phyloP scores from a whole-genome alignment of 768 basidiomycete genomes.

The Boletus bicolor region DNA sequence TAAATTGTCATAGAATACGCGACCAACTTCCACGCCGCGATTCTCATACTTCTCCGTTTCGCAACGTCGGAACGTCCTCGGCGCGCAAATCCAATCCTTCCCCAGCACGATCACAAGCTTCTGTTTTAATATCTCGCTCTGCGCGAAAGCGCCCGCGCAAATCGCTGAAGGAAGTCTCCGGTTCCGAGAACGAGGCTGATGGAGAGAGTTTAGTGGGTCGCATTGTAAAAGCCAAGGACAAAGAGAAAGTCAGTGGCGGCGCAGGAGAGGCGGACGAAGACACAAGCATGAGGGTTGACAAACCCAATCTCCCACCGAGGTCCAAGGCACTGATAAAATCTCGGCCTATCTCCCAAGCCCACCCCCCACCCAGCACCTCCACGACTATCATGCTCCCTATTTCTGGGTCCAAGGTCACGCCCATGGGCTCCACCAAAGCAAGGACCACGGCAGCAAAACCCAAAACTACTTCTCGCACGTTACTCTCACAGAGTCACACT shows the following conservation, averaged over 20 bases:
- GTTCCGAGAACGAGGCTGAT: conserved; percentile 20
- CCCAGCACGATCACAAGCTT: conserved; percentile 22
- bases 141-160: conserved; percentile 26
- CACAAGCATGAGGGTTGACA: conserved; percentile 11
- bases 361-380: conserved; percentile 5
- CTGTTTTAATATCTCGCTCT: conserved; percentile 5
- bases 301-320: conserved; percentile 3
- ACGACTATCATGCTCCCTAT: background rate
- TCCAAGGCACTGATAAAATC: conserved; percentile 15
- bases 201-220: conserved; percentile 6
- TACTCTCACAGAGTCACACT: conserved; percentile 21
- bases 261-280: conserved; percentile 1
- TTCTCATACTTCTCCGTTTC: background rate
- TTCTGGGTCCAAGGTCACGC: background rate
- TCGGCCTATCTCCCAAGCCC: conserved; percentile 10
- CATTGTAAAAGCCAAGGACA: conserved; percentile 6
- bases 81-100: conserved; percentile 24
- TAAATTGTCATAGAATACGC: conserved; percentile 38
- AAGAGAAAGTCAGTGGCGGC: background rate
- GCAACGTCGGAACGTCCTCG: conserved; percentile 8
- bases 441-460: conserved; percentile 2
- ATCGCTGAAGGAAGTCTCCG: conserved; percentile 18
- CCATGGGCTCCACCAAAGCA: conserved; percentile 1
- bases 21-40: conserved; percentile 14
- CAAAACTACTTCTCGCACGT: conserved; percentile 18